A percentile compares a stretch with the other conserved stretches of the same genome.
Evolutionary conservation across 1,139 yeast species (phyloP).

Genomic region (Kodamaea sp.): DNA sequence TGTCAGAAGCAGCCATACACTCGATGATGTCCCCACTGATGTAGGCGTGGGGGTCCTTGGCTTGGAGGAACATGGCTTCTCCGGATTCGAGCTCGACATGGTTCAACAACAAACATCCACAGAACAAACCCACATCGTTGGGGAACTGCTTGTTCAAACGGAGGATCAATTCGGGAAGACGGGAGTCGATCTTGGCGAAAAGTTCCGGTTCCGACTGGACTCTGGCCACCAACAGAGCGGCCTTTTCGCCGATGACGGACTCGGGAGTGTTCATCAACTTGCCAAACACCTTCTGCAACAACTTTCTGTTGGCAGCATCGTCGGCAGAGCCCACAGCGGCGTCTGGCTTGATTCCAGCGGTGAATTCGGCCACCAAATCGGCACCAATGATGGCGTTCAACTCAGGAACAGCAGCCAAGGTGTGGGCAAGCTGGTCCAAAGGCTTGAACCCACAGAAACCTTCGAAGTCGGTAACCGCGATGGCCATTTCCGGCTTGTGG

Average conservation of each 20-base stretch:
- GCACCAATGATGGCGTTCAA: constrained; percentile 69
- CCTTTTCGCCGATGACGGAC: constrained; percentile 50
- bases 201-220: constrained; percentile 54
- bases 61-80: constrained; percentile 94
- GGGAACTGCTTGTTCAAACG: constrained; percentile 89
- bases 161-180: constrained; percentile 68
- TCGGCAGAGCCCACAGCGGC: constrained; percentile 49
- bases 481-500: constrained; percentile 99
- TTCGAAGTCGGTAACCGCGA: constrained; percentile 92
- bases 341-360: constrained; percentile 44
- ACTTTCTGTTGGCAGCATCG: constrained; percentile 56
- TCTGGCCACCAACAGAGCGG: constrained; percentile 62
- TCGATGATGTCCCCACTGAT: constrained; percentile 96
- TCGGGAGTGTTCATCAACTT: constrained; percentile 80
- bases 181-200: constrained; percentile 45
- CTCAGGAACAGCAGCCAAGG: constrained; percentile 74
- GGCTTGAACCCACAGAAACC: constrained; percentile 99
- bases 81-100: constrained; percentile 85
- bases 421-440: constrained; percentile 66
- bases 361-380: constrained; percentile 55
- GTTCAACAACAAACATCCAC: constrained; percentile 91
- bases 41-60: constrained; percentile 98
- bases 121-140: constrained; percentile 88
- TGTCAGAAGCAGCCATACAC: constrained; percentile 99
- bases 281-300: constrained; percentile 74